Evolutionary conservation across 768 basidiomycete genomes (phyloP).

Genomic region (Pleurotus ostreatus): DNA sequence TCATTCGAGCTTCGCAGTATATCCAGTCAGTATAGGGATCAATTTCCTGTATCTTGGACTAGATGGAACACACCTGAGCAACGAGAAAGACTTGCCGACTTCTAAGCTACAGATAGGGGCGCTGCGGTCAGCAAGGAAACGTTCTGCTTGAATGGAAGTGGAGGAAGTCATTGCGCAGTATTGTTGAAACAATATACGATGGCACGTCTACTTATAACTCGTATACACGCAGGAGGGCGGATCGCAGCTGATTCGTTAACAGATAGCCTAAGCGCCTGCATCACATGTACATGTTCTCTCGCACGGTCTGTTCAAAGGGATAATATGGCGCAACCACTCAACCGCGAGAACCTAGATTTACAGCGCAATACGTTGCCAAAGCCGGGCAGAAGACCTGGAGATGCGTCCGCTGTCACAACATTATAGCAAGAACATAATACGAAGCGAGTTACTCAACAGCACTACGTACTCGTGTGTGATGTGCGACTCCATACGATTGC

Average conservation of each 20-base stretch:
- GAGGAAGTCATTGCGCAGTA: slow-evolving; percentile 13
- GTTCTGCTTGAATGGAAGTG: slow-evolving; percentile 40
- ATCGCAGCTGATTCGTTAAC: background rate
- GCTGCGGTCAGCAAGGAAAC: slow-evolving; percentile 70
- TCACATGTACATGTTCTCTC: background rate
- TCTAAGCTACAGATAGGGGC: slow-evolving; percentile 76
- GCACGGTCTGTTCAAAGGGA: no score
- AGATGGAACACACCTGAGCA: slow-evolving; percentile 45
- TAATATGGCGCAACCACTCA: no score
- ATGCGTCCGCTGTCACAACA: no score
- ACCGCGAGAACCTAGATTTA: no score
- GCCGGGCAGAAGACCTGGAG: no score
- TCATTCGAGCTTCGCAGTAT: slow-evolving; percentile 53
- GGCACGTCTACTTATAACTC: background rate
- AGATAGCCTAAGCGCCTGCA: background rate
- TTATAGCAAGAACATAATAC: no score
- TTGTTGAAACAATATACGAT: background rate
- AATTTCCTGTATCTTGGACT: background rate
- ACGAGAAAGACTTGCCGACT: slow-evolving; percentile 64
- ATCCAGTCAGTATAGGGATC: slow-evolving; percentile 9
- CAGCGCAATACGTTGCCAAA: no score
- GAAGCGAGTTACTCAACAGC: no score
- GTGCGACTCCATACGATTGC: no score
- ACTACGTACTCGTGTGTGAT: no score
- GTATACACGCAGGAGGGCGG: background rate